These are phyloP conservation scores for Ceratobasidium sp. DNA, from an alignment of 1,284 basidiomycete genomes.

Conservation along the genomic window DNA sequence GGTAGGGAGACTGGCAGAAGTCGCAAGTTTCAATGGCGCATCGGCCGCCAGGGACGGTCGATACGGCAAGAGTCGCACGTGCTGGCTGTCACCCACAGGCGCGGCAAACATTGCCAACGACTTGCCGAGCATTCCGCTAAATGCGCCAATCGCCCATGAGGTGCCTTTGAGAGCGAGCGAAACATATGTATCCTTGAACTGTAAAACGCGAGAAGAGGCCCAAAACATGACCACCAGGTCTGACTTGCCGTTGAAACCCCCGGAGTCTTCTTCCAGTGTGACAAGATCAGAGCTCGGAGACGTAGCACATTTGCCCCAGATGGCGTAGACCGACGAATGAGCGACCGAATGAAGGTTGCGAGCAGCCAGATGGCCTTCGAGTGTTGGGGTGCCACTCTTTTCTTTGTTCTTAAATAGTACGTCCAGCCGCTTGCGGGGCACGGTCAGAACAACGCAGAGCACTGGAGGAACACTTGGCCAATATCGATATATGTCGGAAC, in stretches of 20 bases:
- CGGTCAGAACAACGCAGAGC: slow-evolving; percentile 23
- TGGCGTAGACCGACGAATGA: neutral
- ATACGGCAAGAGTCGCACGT: slow-evolving; percentile 14
- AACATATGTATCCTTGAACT: slow-evolving; percentile 2
- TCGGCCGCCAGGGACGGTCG: neutral
- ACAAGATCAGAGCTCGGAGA: neutral
- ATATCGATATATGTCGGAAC: neutral
- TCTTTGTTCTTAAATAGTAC: slow-evolving; percentile 2
- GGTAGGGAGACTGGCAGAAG: neutral
- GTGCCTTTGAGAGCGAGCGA: neutral
- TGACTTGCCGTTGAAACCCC: slow-evolving; percentile 5
- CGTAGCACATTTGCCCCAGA: slow-evolving; percentile 9
- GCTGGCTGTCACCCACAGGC: neutral
- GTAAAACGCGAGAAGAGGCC: neutral
- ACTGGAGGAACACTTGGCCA: slow-evolving; percentile 6
- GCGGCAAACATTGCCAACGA: neutral
- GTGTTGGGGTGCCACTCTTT: neutral
- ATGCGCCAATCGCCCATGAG: neutral
- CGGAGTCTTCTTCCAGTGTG: slow-evolving; percentile 4
- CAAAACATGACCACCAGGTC: slow-evolving; percentile 30
- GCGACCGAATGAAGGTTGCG: neutral
- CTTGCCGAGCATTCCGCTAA: neutral
- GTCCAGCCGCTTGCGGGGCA: slow-evolving; percentile 4
- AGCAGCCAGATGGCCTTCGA: neutral
- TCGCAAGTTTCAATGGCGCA: neutral